A percentile compares a stretch with the other conserved stretches of the same genome.
phyloP scores from a whole-genome alignment of 352 stramenopile genomes.

The Phytopythium mirpurense region DNA sequence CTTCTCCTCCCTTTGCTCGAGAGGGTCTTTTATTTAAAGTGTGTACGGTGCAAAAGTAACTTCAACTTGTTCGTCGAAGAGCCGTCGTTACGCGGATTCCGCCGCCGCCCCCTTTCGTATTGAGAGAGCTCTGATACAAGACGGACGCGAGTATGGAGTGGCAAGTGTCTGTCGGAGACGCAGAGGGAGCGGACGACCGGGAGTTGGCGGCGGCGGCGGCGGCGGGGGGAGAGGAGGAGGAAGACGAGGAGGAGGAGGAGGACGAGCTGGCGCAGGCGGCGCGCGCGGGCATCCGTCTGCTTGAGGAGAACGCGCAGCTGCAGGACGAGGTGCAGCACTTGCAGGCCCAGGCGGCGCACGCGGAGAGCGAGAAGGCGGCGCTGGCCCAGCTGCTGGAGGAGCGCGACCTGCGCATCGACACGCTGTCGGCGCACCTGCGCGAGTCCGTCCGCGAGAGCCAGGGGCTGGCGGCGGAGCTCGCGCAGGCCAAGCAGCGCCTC shows the following conservation, averaged over 20 bases:
- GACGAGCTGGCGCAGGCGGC: constrained; percentile 53
- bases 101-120: too few relatives aligned
- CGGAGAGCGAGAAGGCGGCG: constrained; percentile 30
- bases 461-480: constrained; percentile 37
- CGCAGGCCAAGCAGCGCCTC: constrained; percentile 29
- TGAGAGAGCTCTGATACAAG: too few relatives aligned
- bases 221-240: constrained; percentile 10
- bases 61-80: not conserved
- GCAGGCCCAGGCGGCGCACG: constrained; percentile 31
- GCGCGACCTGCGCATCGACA: constrained; percentile 28
- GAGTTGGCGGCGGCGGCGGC: not conserved
- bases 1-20: too few relatives aligned
- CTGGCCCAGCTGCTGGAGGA: constrained; percentile 32
- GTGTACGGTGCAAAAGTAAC: not conserved
- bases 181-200: not conserved
- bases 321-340: constrained; percentile 46
- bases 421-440: constrained; percentile 37
- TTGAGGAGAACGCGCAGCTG: constrained; percentile 71
- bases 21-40: not conserved
- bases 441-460: constrained; percentile 62
- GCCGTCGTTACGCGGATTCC: too few relatives aligned
- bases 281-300: constrained; percentile 54
- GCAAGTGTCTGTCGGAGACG: not conserved
- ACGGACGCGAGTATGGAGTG: too few relatives aligned
- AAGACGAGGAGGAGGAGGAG: constrained; percentile 25